Conservation (phyloP, 2,329 filamentous ascomycete species). For the Neurospora sp. region DNA sequence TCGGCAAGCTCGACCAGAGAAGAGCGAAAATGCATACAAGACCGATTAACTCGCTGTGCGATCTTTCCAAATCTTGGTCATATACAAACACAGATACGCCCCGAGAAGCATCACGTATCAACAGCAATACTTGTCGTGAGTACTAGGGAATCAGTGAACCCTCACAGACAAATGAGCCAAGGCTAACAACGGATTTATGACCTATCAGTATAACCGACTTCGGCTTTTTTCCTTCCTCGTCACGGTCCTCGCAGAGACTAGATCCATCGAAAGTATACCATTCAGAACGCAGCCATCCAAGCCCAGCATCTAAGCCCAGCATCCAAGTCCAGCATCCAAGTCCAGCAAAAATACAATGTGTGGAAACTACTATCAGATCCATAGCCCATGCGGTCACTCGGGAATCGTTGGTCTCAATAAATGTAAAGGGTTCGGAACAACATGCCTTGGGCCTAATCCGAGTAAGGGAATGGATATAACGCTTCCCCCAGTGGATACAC, state of each 20-base stretch:
- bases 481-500: neutral
- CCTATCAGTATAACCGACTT: neutral
- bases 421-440: neutral
- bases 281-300: neutral
- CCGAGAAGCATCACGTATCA: neutral
- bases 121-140: neutral
- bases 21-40: neutral
- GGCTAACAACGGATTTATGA: neutral
- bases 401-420: neutral
- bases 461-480: neutral
- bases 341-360: neutral
- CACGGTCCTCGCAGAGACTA: neutral
- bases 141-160: neutral
- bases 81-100: neutral
- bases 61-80: neutral
- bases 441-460: neutral
- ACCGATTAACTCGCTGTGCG: neutral
- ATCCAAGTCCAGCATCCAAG: neutral
- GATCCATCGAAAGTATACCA: neutral
- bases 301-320: neutral
- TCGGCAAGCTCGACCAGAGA: neutral
- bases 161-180: neutral
- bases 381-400: neutral
- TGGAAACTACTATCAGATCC: neutral
- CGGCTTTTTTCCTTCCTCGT: neutral